Base-by-base conservation (phyloP, 345 rosid genomes). In the Erodium maritimum region DNA sequence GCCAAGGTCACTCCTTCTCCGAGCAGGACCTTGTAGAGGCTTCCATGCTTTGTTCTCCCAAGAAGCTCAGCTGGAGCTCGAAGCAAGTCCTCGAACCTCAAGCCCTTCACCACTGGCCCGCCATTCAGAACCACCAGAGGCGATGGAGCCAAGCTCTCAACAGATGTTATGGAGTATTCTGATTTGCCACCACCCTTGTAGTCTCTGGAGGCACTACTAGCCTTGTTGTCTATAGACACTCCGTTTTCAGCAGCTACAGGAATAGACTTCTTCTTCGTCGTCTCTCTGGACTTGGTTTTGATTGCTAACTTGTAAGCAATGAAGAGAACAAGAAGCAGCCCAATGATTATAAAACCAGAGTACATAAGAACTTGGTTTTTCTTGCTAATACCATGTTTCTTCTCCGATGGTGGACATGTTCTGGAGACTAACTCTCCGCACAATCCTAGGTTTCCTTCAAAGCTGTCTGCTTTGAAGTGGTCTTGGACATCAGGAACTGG, bases 1-100 rank as follows among this genome's bases (percentile, higher is more conserved):
- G 73, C 79, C 78, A 82, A 57, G 55, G 25, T 13, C 42, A 55
- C 34, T 45, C 82, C 80, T 18, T 72, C 58, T 16, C 68, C 70
- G 22, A 78, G 75, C 65, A 51, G 42, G 19, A 78, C 91, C 73
- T 74, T 82, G 69, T 81, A 82, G 20, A 80, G 76, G 67, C 87
- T 85, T 23, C 87, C 87, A 42, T 80, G 76, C 62, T 85, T 82
- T 56, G 83, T 83, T 60, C 69, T 82, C 21, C 82, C 82, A 16
- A 82, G 75, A 69, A 76, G 62, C 23, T 78, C 82, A 1, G 91
- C 84, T 0, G 85, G 85, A 52, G 85, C 87, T 52, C 68, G 69
- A 66, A 85, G 85, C 81, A 85, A 60, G 52, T 80, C 84, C 60
- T 80, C 78, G 7, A 85, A 76, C 58, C 54, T 78, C 67, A 82